These are phyloP conservation scores for Scopulariopsis brevicaulis DNA, from an alignment of 2,329 filamentous ascomycete species.

Conservation along the genomic window DNA sequence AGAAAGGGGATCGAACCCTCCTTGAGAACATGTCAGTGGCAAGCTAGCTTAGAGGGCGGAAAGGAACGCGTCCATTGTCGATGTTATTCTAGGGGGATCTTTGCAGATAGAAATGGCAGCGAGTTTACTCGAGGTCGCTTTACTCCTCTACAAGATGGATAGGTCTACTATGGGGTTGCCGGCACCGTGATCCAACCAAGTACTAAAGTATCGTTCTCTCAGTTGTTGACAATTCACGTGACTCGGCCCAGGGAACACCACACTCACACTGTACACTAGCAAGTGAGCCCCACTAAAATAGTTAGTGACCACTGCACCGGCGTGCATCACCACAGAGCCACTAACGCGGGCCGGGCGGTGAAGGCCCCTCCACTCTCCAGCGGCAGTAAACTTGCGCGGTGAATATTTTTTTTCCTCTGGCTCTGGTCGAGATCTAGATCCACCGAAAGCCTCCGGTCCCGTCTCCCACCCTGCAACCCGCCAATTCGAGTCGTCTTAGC, in stretches of 20 bases:
- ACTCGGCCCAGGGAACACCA: background rate
- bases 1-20: no score
- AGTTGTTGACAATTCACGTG: background rate
- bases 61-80: no score
- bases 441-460: background rate
- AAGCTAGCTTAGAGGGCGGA: no score
- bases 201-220: background rate
- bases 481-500: background rate
- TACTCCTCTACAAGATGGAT: no score
- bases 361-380: slow-evolving; percentile 1
- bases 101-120: no score
- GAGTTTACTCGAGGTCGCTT: no score
- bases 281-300: background rate
- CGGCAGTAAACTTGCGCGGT: background rate
- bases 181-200: no score
- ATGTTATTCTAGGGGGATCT: no score
- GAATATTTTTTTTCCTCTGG: slow-evolving; percentile 4
- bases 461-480: background rate
- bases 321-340: background rate
- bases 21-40: no score
- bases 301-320: background rate
- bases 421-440: background rate
- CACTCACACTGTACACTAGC: no score
- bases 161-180: no score
- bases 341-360: background rate